These are phyloP conservation scores for Zelopaecilomyces penicillatus DNA, from an alignment of 2,329 filamentous ascomycete genomes.

Conservation along the genomic window DNA sequence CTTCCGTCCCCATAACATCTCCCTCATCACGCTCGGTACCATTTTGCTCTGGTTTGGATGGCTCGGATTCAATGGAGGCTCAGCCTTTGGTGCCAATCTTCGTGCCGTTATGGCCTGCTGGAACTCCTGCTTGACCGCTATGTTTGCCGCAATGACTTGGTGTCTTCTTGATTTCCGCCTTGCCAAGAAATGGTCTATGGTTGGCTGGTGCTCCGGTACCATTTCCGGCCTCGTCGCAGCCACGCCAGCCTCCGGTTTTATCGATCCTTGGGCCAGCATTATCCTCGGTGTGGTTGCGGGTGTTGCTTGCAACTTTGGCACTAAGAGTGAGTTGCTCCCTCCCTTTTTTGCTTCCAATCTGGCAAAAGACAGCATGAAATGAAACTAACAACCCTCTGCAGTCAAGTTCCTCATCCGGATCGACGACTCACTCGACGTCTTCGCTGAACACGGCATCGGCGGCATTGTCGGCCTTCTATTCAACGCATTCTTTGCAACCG, in stretches of 20 bases:
- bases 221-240: constrained; percentile 65
- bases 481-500: constrained; percentile 63
- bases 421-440: constrained; percentile 64
- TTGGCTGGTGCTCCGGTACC: constrained; percentile 64
- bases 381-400: constrained; percentile 15
- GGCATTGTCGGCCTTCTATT: constrained; percentile 63
- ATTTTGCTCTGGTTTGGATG: constrained; percentile 97
- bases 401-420: constrained; percentile 56
- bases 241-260: constrained; percentile 60
- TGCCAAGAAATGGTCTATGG: constrained; percentile 84
- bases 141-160: constrained; percentile 89
- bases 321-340: constrained; percentile 37
- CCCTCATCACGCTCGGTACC: constrained; percentile 90
- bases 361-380: not conserved
- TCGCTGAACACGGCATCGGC: constrained; percentile 62
- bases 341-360: not conserved
- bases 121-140: constrained; percentile 91
- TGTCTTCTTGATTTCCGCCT: constrained; percentile 92
- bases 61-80: constrained; percentile 98
- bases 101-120: constrained; percentile 94
- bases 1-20: constrained; percentile 98
- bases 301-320: constrained; percentile 58
- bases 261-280: constrained; percentile 59
- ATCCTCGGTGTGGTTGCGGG: constrained; percentile 59
- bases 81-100: constrained; percentile 86